phyloP scores from a whole-genome alignment of 768 basidiomycete species.

The Agrocybe pediades region DNA sequence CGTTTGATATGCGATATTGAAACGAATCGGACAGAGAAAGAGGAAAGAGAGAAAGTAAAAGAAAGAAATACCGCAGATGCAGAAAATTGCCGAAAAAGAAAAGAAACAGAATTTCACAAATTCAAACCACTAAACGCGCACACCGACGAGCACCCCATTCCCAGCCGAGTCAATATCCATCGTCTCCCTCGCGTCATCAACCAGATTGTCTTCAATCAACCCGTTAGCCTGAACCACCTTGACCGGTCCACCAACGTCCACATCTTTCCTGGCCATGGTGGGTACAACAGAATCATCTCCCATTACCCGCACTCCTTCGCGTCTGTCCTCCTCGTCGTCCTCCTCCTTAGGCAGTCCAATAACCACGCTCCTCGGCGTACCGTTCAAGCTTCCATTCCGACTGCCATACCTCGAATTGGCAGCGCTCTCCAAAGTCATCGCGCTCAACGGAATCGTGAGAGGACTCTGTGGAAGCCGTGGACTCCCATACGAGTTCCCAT shows the following conservation, averaged over 20 bases:
- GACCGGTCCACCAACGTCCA: constrained; percentile 1
- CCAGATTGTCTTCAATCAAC: constrained; percentile 6
- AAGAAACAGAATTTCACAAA: neutral
- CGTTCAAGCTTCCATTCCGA: constrained; percentile 25
- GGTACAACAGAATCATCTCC: neutral
- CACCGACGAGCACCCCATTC: no score
- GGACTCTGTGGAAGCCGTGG: constrained; percentile 16
- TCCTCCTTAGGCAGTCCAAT: constrained; percentile 23
- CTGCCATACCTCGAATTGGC: constrained; percentile 11
- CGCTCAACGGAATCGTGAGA: constrained; percentile 2
- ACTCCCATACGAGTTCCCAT: neutral
- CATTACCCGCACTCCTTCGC: neutral
- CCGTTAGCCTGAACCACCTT: constrained; percentile 5
- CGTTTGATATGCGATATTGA: neutral
- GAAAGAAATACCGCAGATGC: neutral
- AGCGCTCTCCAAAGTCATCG: constrained; percentile 8
- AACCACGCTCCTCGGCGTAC: constrained; percentile 20
- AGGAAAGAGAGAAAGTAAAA: neutral
- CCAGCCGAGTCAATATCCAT: constrained; percentile 18
- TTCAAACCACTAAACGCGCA: no score
- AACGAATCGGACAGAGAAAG: neutral
- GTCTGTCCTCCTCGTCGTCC: constrained; percentile 1
- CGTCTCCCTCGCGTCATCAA: neutral
- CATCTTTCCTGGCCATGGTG: neutral
- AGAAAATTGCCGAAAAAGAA: neutral